Evolutionary conservation across 2,329 filamentous ascomycete species (phyloP).

Genomic region (Myotisia sp.): DNA sequence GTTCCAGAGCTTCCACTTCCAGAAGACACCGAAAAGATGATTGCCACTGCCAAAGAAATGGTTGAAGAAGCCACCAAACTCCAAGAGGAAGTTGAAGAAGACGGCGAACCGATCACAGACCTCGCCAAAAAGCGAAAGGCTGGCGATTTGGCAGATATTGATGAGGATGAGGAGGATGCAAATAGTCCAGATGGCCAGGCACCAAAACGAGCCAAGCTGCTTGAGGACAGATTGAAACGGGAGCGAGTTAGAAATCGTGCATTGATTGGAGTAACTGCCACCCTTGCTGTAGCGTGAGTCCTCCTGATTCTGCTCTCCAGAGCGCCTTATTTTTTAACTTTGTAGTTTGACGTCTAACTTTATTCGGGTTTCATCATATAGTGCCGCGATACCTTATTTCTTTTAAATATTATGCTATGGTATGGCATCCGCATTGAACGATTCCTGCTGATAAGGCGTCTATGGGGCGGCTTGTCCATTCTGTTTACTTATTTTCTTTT

Average conservation of each 20-base stretch:
- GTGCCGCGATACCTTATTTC: constrained; percentile 36
- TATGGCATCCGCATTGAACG: not conserved
- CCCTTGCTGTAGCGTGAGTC: constrained; percentile 79
- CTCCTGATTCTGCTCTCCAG: not conserved
- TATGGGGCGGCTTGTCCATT: not conserved
- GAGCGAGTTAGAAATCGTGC: constrained; percentile 77
- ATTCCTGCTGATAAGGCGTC: too few species aligned
- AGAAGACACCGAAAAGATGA: constrained; percentile 68
- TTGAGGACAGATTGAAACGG: constrained; percentile 68
- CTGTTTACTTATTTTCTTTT: not conserved
- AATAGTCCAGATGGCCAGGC: constrained; percentile 23
- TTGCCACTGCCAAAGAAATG: constrained; percentile 77
- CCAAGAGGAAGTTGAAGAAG: constrained; percentile 25
- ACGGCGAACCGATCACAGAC: constrained; percentile 17
- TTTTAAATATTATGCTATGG: constrained; percentile 19
- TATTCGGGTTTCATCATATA: too few species aligned
- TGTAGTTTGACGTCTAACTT: too few species aligned
- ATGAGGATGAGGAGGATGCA: constrained; percentile 27
- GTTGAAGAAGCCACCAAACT: constrained; percentile 53
- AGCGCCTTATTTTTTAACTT: constrained; percentile 3
- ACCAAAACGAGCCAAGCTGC: constrained; percentile 55
- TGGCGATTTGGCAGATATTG: constrained; percentile 47
- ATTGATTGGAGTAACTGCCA: constrained; percentile 71
- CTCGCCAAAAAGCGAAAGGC: constrained; percentile 55
- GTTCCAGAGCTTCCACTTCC: constrained; percentile 54